Percentiles rank a stretch among this genome's conserved stretches.
phyloP scores from a whole-genome alignment of 2,329 filamentous ascomycete species.

The Colletotrichum sansevieriae region DNA sequence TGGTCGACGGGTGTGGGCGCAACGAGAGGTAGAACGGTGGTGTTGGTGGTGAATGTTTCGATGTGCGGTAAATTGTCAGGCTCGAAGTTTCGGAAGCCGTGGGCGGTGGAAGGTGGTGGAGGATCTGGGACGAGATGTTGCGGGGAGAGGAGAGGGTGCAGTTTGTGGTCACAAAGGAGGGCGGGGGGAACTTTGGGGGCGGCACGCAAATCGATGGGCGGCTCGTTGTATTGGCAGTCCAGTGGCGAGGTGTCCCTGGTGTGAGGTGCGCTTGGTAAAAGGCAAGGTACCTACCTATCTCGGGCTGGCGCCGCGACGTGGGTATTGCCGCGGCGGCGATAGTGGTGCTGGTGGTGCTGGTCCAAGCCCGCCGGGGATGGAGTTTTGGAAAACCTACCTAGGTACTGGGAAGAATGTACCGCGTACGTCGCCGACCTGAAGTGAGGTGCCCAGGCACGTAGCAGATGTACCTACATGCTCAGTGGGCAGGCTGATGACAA shows the following conservation, averaged over 20 bases:
- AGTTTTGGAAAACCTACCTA: no score
- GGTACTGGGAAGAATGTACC: no score
- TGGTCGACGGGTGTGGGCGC: background rate
- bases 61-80: background rate
- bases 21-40: background rate
- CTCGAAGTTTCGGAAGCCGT: conserved; percentile 1
- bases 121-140: conserved; percentile 17
- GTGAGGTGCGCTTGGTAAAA: background rate
- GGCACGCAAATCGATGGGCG: conserved; percentile 16
- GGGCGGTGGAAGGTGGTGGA: conserved; percentile 28
- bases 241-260: background rate
- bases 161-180: conserved; percentile 25
- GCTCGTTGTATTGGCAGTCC: conserved; percentile 1
- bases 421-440: no score
- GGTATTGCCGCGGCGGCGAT: no score
- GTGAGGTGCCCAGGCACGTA: no score
- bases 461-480: no score
- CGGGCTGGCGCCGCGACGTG: no score
- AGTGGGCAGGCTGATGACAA: no score
- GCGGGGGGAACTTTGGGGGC: conserved; percentile 30
- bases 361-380: no score
- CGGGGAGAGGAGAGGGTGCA: conserved; percentile 31
- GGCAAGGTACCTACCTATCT: background rate
- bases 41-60: background rate
- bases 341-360: no score